Percentiles rank a stretch among this genome's conserved stretches.
These are phyloP conservation scores for Rhodotorula sp. DNA, from an alignment of 1,284 basidiomycete genomes.

Conservation along the genomic window DNA sequence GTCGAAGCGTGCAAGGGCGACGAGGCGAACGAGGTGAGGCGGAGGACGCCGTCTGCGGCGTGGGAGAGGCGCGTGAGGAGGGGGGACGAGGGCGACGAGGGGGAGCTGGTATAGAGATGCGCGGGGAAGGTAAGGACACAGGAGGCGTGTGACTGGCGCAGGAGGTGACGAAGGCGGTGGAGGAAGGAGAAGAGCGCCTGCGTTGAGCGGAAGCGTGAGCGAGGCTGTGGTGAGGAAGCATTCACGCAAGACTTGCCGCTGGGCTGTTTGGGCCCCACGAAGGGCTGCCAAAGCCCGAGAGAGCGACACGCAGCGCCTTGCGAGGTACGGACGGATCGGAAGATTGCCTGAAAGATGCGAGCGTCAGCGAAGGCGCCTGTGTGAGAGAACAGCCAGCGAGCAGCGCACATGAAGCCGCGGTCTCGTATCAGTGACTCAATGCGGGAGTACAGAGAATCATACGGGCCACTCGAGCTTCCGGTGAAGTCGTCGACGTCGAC, in stretches of 20 bases:
- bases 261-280: constrained; percentile 32
- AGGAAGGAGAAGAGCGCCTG: constrained; percentile 64
- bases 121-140: constrained; percentile 67
- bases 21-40: constrained; percentile 72
- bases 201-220: neutral
- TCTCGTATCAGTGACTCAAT: constrained; percentile 18
- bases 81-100: constrained; percentile 64
- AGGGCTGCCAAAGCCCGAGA: constrained; percentile 39
- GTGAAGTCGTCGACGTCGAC: constrained; percentile 30
- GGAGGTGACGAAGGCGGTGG: constrained; percentile 62
- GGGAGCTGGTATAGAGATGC: constrained; percentile 51
- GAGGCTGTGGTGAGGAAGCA: too few relatives aligned
- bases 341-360: neutral
- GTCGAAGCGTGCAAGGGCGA: constrained; percentile 65
- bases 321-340: constrained; percentile 15
- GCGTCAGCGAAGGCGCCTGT: neutral
- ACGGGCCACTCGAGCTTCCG: neutral
- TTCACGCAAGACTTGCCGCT: constrained; percentile 1
- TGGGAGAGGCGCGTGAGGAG: constrained; percentile 78
- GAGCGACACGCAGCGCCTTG: constrained; percentile 38
- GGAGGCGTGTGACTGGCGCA: constrained; percentile 59
- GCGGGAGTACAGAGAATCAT: constrained; percentile 25
- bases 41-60: constrained; percentile 72
- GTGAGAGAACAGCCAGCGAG: too few relatives aligned
- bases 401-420: constrained; percentile 23